These are phyloP conservation scores for Cyclanthera cordifolia DNA, from an alignment of 306 rosid species.

Conservation along the genomic window DNA sequence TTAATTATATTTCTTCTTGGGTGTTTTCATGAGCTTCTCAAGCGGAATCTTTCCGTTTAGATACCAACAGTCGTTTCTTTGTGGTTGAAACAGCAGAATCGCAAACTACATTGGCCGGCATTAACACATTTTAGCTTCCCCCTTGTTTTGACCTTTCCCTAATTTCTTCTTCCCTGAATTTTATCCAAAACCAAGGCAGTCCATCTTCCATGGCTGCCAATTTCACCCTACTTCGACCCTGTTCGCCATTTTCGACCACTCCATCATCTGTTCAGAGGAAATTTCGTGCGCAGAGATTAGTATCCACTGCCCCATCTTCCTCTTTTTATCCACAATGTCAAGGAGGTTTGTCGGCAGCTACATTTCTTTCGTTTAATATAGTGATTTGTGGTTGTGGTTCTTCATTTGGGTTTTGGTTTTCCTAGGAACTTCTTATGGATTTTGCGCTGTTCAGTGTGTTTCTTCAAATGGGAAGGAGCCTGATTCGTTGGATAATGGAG, in stretches of 20 bases:
- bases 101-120: too few species aligned
- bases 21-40: too few species aligned
- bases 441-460: constrained; percentile 26
- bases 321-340: constrained; percentile 21
- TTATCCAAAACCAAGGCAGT: too few species aligned
- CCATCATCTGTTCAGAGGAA: constrained; percentile 22
- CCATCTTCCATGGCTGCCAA: constrained; percentile 54
- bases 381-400: neutral
- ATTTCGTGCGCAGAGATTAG: too few species aligned
- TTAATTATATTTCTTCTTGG: too few species aligned
- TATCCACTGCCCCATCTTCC: constrained; percentile 19
- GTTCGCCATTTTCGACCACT: constrained; percentile 26
- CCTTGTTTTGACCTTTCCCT: neutral
- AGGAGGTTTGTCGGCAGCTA: constrained; percentile 21
- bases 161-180: neutral
- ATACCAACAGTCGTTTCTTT: too few species aligned
- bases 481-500: constrained; percentile 29
- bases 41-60: too few species aligned
- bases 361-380: neutral
- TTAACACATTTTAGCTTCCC: too few species aligned
- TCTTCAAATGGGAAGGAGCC: constrained; percentile 64
- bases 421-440: constrained; percentile 29
- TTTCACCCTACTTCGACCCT: constrained; percentile 29
- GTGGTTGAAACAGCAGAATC: too few species aligned
- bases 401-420: constrained; percentile 4